Evolutionary conservation across 2,329 filamentous ascomycete genomes (phyloP).

Genomic region (Pseudodiploospora longispora): DNA sequence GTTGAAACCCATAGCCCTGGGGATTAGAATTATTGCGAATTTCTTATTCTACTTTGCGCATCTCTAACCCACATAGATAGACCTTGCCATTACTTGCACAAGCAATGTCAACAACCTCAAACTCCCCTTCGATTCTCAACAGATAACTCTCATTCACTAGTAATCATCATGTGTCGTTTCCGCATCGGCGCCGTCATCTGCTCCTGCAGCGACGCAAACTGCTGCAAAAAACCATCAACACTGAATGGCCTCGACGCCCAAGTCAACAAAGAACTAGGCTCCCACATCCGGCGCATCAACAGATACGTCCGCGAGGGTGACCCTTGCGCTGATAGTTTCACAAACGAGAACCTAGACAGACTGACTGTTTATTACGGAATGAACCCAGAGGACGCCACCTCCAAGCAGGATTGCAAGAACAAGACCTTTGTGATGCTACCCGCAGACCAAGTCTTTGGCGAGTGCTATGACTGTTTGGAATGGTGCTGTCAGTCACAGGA

Average conservation of each 20-base stretch:
- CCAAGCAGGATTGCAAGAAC: slow-evolving; percentile 9
- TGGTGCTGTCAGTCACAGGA: too few species aligned
- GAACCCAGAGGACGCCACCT: slow-evolving; percentile 8
- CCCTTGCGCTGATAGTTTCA: slow-evolving; percentile 7
- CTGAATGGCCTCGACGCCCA: neutral
- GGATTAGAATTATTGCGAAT: too few species aligned
- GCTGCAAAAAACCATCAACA: neutral
- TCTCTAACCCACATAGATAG: too few species aligned
- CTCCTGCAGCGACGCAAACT: slow-evolving; percentile 2
- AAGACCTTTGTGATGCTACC: neutral
- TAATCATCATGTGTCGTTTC: slow-evolving; percentile 4
- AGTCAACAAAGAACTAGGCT: slow-evolving; percentile 2
- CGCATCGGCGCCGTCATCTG: slow-evolving; percentile 4
- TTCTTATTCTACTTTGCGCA: too few species aligned
- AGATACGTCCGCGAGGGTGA: slow-evolving; percentile 3
- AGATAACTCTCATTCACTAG: too few species aligned
- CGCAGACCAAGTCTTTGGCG: too few species aligned
- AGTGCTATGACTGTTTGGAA: too few species aligned
- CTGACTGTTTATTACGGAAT: slow-evolving; percentile 9
- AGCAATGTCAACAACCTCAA: too few species aligned
- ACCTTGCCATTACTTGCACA: too few species aligned
- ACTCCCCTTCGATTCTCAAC: too few species aligned
- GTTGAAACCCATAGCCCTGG: too few species aligned
- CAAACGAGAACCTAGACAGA: slow-evolving; percentile 6
- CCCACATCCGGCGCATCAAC: slow-evolving; percentile 3